These are phyloP conservation scores for Arthromyces matolae DNA, from an alignment of 768 basidiomycete genomes.

Conservation along the genomic window DNA sequence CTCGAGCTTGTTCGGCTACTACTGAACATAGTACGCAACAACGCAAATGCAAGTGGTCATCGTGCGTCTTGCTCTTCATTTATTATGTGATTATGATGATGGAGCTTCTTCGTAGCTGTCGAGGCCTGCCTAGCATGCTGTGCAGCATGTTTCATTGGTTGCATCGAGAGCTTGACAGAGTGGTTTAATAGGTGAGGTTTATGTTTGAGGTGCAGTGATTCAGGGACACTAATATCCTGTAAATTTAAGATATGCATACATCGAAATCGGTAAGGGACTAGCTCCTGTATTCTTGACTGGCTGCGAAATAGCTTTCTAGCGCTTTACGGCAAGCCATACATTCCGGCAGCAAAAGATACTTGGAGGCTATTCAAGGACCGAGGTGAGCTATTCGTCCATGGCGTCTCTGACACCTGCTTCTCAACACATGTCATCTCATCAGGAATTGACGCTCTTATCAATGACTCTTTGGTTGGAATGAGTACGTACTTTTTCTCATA, in stretches of 20 bases:
- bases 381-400: constrained; percentile 33
- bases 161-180: constrained; percentile 63
- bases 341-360: constrained; percentile 78
- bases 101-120: constrained; percentile 44
- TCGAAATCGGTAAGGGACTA: constrained; percentile 61
- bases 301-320: constrained; percentile 35
- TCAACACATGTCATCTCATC: background rate
- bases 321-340: constrained; percentile 81
- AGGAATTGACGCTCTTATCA: constrained; percentile 75
- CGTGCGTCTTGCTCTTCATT: constrained; percentile 41
- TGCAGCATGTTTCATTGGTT: constrained; percentile 73
- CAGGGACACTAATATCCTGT: background rate
- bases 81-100: background rate
- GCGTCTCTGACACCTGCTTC: constrained; percentile 17
- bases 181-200: constrained; percentile 69
- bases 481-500: constrained; percentile 38
- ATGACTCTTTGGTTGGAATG: constrained; percentile 79
- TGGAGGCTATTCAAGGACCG: constrained; percentile 75
- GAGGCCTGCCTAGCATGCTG: constrained; percentile 75
- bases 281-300: background rate
- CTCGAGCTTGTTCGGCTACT: constrained; percentile 66
- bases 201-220: background rate
- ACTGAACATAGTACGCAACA: constrained; percentile 53
- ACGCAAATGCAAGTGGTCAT: constrained; percentile 59
- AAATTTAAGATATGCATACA: constrained; percentile 65